Evolutionary conservation across 768 basidiomycete genomes (phyloP).

Genomic region (Serendipita sp.): DNA sequence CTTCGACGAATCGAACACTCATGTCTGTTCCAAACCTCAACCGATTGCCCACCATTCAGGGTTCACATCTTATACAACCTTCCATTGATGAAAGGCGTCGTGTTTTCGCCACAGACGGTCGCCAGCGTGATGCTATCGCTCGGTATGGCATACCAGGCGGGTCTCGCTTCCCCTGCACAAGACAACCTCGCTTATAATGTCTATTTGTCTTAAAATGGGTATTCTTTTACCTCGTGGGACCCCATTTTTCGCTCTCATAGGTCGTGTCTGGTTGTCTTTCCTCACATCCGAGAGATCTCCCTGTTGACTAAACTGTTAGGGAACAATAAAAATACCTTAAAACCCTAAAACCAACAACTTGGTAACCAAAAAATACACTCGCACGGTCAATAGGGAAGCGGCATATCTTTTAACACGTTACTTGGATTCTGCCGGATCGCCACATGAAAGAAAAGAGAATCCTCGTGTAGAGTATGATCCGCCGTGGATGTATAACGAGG

Average conservation of each 20-base stretch:
- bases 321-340: background rate
- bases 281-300: background rate
- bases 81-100: background rate
- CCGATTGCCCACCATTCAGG: background rate
- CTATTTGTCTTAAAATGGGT: background rate
- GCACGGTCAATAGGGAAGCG: slow-evolving; percentile 47
- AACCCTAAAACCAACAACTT: background rate
- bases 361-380: background rate
- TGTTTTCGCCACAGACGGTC: background rate
- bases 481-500: slow-evolving; percentile 28
- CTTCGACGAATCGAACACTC: too few species aligned
- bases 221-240: background rate
- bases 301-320: too few species aligned
- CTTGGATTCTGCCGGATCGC: slow-evolving; percentile 21
- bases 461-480: slow-evolving; percentile 36
- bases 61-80: background rate
- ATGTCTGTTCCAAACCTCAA: too few species aligned
- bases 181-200: background rate
- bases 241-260: too few species aligned
- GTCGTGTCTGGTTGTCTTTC: background rate
- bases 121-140: background rate
- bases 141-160: background rate
- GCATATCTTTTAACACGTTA: slow-evolving; percentile 46
- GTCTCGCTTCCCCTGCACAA: too few species aligned
- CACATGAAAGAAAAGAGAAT: slow-evolving; percentile 10